These are phyloP conservation scores for Ormosia emarginata DNA, from an alignment of 306 rosid genomes.

Conservation along the genomic window DNA sequence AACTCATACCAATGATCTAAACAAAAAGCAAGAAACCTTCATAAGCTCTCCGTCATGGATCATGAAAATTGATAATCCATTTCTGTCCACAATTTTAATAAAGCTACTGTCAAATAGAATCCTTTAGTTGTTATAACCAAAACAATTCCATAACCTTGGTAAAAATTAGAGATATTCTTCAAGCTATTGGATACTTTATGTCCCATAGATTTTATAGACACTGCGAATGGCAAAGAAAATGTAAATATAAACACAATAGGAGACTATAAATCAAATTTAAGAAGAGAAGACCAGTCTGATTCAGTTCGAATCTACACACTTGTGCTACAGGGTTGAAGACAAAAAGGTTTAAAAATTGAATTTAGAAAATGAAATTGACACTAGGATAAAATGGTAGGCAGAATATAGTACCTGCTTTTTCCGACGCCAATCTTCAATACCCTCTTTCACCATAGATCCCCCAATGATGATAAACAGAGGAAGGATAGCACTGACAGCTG, in stretches of 20 bases:
- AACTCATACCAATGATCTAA: background rate
- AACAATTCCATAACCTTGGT: background rate
- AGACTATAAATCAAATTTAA: background rate
- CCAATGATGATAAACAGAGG: conserved; percentile 61
- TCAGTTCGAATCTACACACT: background rate
- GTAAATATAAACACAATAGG: background rate
- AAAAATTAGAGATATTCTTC: background rate
- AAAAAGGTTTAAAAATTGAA: background rate
- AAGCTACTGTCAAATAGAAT: background rate
- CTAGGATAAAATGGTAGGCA: background rate
- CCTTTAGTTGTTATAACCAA: background rate
- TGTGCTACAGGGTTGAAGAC: background rate
- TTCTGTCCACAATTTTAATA: background rate
- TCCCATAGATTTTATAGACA: background rate
- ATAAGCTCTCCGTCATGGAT: background rate
- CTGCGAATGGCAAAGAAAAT: background rate
- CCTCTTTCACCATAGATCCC: conserved; percentile 86
- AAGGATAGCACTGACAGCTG: conserved; percentile 78
- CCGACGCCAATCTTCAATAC: conserved; percentile 77
- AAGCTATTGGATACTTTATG: background rate
- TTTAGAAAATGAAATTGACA: background rate
- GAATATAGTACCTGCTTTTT: conserved; percentile 67
- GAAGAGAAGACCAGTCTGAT: background rate
- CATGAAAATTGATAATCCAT: background rate
- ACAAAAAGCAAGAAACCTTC: background rate